Evolutionary conservation across 2,329 filamentous ascomycete genomes (phyloP).

Genomic region (Penicillium sp.): DNA sequence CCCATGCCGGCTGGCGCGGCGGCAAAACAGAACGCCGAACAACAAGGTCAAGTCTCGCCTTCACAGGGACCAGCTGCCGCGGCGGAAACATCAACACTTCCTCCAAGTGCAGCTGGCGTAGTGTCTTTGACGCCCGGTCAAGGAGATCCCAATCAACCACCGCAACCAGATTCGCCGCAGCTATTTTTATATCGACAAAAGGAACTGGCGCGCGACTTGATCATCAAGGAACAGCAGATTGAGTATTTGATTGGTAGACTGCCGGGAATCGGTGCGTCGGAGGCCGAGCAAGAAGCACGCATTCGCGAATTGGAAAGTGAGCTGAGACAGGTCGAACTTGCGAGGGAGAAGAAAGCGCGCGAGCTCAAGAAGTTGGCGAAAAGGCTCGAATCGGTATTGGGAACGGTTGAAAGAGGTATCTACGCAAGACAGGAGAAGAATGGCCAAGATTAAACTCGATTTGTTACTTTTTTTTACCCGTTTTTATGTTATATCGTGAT

Average conservation of each 20-base stretch:
- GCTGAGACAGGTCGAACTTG: constrained; percentile 41
- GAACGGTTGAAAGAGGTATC: constrained; percentile 35
- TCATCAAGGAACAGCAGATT: constrained; percentile 50
- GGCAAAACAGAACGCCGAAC: constrained; percentile 17
- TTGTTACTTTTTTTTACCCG: not conserved
- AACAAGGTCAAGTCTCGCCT: constrained; percentile 12
- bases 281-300: constrained; percentile 42
- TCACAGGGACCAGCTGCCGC: not conserved
- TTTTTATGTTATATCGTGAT: not conserved
- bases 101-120: constrained; percentile 12
- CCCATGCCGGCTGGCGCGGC: constrained; percentile 25
- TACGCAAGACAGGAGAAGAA: constrained; percentile 22
- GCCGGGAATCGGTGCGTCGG: constrained; percentile 43
- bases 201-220: constrained; percentile 46
- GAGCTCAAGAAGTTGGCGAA: constrained; percentile 41
- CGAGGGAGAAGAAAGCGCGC: constrained; percentile 37
- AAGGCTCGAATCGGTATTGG: constrained; percentile 41
- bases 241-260: constrained; percentile 45
- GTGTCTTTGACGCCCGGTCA: constrained; percentile 22
- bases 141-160: constrained; percentile 28
- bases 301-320: constrained; percentile 43
- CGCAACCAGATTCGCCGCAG: constrained; percentile 38
- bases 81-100: constrained; percentile 17
- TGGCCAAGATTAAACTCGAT: not conserved
- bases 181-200: constrained; percentile 43